These are phyloP conservation scores for Paraglomus occultum DNA, from an alignment of 192 early-diverging fungal species.

Conservation along the genomic window DNA sequence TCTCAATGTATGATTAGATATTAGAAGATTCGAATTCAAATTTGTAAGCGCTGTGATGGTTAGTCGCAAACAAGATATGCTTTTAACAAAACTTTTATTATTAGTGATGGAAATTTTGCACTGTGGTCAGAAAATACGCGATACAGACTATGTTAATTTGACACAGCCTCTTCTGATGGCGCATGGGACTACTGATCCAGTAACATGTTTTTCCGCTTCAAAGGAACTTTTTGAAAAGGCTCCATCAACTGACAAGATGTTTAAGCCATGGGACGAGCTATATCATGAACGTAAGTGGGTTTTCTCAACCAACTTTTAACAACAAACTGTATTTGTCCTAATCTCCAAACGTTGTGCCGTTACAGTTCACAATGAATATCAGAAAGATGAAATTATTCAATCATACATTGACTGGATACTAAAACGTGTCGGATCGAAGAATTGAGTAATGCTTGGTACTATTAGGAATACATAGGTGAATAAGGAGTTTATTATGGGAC, in stretches of 20 bases:
- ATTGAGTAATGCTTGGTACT: no score
- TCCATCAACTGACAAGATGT: conserved; percentile 42
- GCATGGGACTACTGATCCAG: conserved; percentile 50
- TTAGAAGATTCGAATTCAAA: no score
- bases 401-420: conserved; percentile 42
- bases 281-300: conserved; percentile 43
- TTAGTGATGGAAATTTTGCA: no score
- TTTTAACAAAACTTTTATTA: no score
- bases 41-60: no score
- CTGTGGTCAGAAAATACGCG: conserved; percentile 21
- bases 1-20: no score
- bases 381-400: conserved; percentile 41
- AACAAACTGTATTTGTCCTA: not conserved
- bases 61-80: no score
- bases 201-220: conserved; percentile 37
- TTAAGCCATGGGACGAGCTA: conserved; percentile 31
- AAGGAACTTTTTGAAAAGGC: conserved; percentile 42
- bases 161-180: conserved; percentile 50
- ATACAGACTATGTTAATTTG: conserved; percentile 37
- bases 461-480: no score
- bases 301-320: no score
- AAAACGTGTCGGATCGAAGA: no score
- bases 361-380: conserved; percentile 41
- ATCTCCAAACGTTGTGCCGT: conserved; percentile 3
- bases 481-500: no score